Evolutionary conservation across 1,284 basidiomycete genomes (phyloP).

Genomic region (Ganoderma meredithae): DNA sequence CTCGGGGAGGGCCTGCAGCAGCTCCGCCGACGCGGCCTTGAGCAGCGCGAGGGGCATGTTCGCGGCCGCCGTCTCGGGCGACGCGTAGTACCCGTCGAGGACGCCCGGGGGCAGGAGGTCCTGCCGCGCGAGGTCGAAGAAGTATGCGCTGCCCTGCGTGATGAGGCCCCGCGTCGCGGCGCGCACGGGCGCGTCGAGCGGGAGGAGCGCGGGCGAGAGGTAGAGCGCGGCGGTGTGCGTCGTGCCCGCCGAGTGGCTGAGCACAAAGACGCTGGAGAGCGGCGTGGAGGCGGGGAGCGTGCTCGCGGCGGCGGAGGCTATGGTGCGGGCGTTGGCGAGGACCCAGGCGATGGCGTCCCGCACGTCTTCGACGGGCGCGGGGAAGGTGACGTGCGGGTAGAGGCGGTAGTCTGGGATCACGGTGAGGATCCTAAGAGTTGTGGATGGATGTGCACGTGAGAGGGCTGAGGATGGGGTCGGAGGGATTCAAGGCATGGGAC

Average conservation of each 20-base stretch:
- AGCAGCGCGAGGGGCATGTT: conserved; percentile 52
- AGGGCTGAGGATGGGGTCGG: not conserved
- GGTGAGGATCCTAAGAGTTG: conserved; percentile 52
- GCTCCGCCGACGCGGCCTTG: conserved; percentile 43
- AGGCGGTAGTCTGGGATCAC: conserved; percentile 72
- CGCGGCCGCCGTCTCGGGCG: conserved; percentile 46
- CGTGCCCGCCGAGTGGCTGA: conserved; percentile 69
- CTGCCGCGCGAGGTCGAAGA: conserved; percentile 40
- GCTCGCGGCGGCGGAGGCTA: conserved; percentile 21
- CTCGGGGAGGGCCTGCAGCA: conserved; percentile 50
- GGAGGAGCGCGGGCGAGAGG: conserved; percentile 48
- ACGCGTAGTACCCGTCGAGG: conserved; percentile 53
- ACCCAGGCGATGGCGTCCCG: conserved; percentile 66
- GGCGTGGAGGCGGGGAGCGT: conserved; percentile 5
- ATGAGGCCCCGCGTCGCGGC: conserved; percentile 53
- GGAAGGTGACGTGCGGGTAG: conserved; percentile 60
- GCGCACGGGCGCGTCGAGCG: conserved; percentile 41
- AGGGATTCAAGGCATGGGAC: too few species aligned
- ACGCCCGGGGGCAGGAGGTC: conserved; percentile 35
- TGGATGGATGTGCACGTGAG: conserved; percentile 23
- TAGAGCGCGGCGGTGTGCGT: conserved; percentile 54
- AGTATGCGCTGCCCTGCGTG: conserved; percentile 55
- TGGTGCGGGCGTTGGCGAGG: conserved; percentile 48
- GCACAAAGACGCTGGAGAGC: conserved; percentile 51
- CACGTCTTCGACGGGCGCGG: conserved; percentile 59